Percentiles rank a stretch among this genome's conserved stretches.
phyloP scores from a whole-genome alignment of 179 eudicot genomes.

The Beta macrorhiza region DNA sequence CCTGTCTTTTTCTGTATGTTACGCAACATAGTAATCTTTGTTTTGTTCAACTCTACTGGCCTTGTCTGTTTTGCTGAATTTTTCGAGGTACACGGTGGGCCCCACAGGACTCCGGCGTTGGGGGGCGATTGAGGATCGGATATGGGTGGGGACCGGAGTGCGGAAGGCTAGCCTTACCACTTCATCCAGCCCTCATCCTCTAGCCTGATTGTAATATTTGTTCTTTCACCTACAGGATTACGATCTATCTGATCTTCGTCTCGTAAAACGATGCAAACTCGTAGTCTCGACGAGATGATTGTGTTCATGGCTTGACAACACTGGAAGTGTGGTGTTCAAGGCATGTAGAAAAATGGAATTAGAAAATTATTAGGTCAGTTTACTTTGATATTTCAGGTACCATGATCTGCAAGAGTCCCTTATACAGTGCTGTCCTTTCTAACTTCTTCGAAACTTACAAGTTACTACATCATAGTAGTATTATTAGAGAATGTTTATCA shows the following conservation, averaged over 20 bases:
- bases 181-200: not conserved
- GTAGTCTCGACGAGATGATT: not conserved
- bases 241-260: not conserved
- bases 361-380: not conserved
- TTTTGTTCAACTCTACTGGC: not conserved
- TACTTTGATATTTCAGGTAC: not conserved
- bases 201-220: not conserved
- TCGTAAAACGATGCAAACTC: not conserved
- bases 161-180: too few species aligned
- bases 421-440: too few species aligned
- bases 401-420: too few species aligned
- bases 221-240: not conserved
- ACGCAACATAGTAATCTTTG: not conserved
- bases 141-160: too few species aligned
- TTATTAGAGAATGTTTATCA: too few species aligned
- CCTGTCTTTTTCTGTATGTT: slow-evolving; percentile 15
- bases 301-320: not conserved
- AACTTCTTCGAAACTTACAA: too few species aligned
- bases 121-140: too few species aligned
- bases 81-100: too few species aligned
- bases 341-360: not conserved
- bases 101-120: too few species aligned
- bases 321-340: not conserved
- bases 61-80: not conserved
- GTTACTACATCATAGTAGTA: too few species aligned